Base-by-base conservation (phyloP, 164 flowering plant genomes). In the Vitis rupestris region DNA sequence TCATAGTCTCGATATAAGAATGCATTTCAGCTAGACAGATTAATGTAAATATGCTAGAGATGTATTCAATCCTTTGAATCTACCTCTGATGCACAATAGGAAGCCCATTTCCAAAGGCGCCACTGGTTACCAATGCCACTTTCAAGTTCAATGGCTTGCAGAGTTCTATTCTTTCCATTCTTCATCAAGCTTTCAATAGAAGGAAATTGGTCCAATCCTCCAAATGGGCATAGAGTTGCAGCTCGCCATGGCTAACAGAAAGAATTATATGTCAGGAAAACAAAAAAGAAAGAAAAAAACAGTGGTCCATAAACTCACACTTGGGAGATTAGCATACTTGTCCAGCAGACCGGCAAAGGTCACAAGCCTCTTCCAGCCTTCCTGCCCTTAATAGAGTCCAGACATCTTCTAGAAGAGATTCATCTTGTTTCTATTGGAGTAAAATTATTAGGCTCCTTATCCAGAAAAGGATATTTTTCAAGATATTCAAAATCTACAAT, bases 41-140 rank as follows among this genome's bases (percentile, higher is more conserved):
- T 3, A 37, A 37, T 3, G 44, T 6, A 37, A 37, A 37, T 37
- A 37, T 37, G 44, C 7, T 37, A 37, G 44, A 37, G 44, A 37
- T 37, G 44, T 37, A 37, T 37, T 37, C 44, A 37, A 31, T 13
- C 1, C 47, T 47, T 11, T 49, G 4, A 15, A 9, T 16, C 61
- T 84, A 96, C 99, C 94, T 96, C 99, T 15, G 99, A 93, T 53
- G 99, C 94, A 82, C 89, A 89, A 77, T 80, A 96, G 59, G 87
- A 88, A 66, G 99, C 99, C 99, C 99, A 96, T 83, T 83, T 91
- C 98, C 97, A 93, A 70, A 96, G 88, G 65, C 83, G 90, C 92
- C 90, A 84, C 63, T 96, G 99, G 67, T 79, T 89, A 67, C 97
- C 97, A 79, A 89, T 77, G 48, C 97, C 97, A 85, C 91, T 96